These are phyloP conservation scores for Haematococcus lacustris DNA, from an alignment of 139 green algal genomes.

Conservation along the genomic window DNA sequence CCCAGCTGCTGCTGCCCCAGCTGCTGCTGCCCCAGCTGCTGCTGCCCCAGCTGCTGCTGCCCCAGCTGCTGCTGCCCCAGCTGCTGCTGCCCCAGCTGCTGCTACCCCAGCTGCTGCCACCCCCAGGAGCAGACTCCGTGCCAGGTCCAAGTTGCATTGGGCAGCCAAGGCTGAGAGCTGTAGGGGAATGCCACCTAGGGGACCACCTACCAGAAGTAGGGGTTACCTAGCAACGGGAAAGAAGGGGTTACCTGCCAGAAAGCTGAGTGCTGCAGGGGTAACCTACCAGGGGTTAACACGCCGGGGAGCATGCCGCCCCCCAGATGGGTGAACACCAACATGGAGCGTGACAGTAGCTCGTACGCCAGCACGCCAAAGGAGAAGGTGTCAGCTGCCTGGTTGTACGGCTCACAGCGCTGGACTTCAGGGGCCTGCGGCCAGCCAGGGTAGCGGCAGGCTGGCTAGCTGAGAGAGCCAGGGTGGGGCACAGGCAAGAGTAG, in stretches of 20 bases:
- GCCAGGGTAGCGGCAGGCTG: neutral
- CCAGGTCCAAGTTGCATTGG: neutral
- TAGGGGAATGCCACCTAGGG: neutral
- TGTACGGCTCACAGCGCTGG: slow-evolving; percentile 37
- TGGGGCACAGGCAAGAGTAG: too few species aligned
- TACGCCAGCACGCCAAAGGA: slow-evolving; percentile 48
- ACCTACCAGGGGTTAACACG: neutral
- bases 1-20: too few species aligned
- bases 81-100: too few species aligned
- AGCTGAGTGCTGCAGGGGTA: neutral
- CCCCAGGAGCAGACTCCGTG: neutral
- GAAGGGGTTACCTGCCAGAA: neutral
- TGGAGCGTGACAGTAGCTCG: slow-evolving; percentile 5
- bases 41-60: too few species aligned
- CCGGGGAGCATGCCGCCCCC: neutral
- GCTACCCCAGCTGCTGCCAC: neutral
- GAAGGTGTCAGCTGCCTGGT: slow-evolving; percentile 63
- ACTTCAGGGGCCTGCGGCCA: slow-evolving; percentile 36
- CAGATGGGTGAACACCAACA: neutral
- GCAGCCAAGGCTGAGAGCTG: neutral
- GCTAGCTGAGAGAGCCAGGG: neutral
- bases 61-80: too few species aligned
- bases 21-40: too few species aligned
- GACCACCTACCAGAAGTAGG: neutral
- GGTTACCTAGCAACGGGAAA: neutral